Conservation (phyloP, 2,329 filamentous ascomycete genomes). For the Dactylonectria macrodidyma region DNA sequence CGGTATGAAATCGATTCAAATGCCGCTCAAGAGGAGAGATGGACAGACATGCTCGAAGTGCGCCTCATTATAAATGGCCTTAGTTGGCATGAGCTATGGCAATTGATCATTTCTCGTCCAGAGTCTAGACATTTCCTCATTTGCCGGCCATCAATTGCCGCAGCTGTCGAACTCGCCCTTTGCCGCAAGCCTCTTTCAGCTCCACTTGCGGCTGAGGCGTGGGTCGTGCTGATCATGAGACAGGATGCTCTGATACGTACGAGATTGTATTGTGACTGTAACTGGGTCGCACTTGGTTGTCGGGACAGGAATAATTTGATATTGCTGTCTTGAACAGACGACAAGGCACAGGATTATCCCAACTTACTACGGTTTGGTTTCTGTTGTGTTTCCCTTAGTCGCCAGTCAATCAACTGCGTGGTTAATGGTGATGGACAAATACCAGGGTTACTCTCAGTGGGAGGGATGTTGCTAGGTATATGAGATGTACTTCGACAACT, state of each 20-base stretch:
- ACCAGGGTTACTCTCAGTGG: no score
- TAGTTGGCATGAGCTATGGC: background rate
- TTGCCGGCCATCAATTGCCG: slow-evolving; percentile 10
- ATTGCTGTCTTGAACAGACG: slow-evolving; percentile 7
- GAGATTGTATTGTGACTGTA: background rate
- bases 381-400: no score
- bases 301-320: background rate
- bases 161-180: background rate
- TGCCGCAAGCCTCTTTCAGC: background rate
- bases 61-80: background rate
- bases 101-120: background rate
- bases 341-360: background rate
- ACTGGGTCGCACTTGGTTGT: no score
- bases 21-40: background rate
- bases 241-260: background rate
- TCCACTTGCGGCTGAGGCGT: background rate
- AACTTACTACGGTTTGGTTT: no score
- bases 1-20: background rate
- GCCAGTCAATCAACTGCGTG: no score
- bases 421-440: no score
- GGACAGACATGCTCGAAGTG: background rate
- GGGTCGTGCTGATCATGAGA: no score
- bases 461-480: no score
- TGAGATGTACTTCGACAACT: no score
- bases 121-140: background rate